phyloP scores from a whole-genome alignment of 805 yeast genomes.

The Ogataea henricii region DNA sequence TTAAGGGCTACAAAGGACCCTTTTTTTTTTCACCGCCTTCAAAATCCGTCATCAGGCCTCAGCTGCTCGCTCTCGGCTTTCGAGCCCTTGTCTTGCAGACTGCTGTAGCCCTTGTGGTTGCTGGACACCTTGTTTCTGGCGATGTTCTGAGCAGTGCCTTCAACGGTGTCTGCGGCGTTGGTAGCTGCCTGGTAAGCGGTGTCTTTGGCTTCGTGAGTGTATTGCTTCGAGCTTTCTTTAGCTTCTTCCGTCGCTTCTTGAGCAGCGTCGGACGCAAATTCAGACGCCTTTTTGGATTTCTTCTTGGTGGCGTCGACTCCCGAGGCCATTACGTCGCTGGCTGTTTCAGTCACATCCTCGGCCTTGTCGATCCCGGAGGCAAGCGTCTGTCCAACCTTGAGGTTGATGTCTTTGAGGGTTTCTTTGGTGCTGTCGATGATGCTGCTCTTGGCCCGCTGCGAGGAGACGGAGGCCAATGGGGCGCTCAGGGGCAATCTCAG shows the following conservation, averaged over 20 bases:
- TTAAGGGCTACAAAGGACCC: no score
- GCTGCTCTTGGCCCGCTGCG: conserved; percentile 1
- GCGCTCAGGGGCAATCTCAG: background rate
- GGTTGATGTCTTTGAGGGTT: conserved; percentile 20
- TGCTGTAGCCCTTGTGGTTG: conserved; percentile 35
- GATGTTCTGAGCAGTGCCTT: no score
- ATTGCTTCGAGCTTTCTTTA: no score
- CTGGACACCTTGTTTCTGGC: conserved; percentile 3
- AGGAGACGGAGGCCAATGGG: no score
- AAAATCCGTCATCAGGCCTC: conserved; percentile 49
- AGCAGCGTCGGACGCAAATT: background rate
- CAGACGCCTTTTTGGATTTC: background rate
- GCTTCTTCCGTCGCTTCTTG: conserved; percentile 12
- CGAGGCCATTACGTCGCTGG: conserved; percentile 36
- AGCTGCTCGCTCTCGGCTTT: conserved; percentile 45
- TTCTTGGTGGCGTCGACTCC: conserved; percentile 34
- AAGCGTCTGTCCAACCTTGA: conserved; percentile 42
- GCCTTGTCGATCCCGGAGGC: conserved; percentile 45
- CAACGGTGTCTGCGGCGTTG: conserved; percentile 1
- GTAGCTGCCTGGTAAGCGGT: background rate
- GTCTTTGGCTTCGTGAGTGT: conserved; percentile 4
- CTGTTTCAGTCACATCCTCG: conserved; percentile 28
- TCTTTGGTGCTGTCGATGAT: conserved; percentile 28
- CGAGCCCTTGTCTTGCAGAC: conserved; percentile 46
- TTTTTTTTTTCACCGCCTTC: no score